Evolutionary conservation across 2,329 filamentous ascomycete genomes (phyloP).

Genomic region (Xylaria sp.): DNA sequence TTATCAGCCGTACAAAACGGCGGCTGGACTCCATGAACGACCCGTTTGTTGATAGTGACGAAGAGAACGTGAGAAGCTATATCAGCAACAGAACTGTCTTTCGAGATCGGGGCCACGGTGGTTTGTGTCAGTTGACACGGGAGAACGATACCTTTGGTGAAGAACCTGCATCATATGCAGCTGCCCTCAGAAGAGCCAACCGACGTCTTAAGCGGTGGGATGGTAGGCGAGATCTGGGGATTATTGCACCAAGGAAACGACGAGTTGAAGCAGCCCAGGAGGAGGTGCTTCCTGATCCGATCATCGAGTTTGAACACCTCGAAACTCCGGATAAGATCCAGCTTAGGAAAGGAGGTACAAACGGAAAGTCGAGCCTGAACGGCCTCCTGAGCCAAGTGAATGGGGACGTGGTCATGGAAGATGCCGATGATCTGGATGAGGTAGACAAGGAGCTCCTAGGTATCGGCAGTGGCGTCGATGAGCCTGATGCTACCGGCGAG

Average conservation of each 20-base stretch:
- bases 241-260: conserved; percentile 44
- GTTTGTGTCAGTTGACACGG: conserved; percentile 53
- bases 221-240: conserved; percentile 40
- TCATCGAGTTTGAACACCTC: conserved; percentile 16
- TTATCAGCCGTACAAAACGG: conserved; percentile 60
- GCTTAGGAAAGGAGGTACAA: conserved; percentile 30
- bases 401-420: conserved; percentile 41
- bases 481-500: conserved; percentile 26
- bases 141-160: conserved; percentile 74
- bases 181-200: conserved; percentile 57
- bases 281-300: conserved; percentile 15
- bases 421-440: conserved; percentile 50
- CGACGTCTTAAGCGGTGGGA: conserved; percentile 69
- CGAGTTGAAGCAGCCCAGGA: conserved; percentile 22
- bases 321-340: conserved; percentile 15
- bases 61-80: conserved; percentile 42
- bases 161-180: conserved; percentile 61
- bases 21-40: conserved; percentile 54
- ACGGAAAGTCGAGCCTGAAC: conserved; percentile 30
- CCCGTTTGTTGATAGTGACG: conserved; percentile 58
- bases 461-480: conserved; percentile 42
- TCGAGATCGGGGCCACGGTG: conserved; percentile 55
- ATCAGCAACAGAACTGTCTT: conserved; percentile 37
- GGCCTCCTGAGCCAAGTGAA: conserved; percentile 32
- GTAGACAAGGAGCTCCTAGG: conserved; percentile 49